phyloP scores from a whole-genome alignment of 2,329 filamentous ascomycete genomes.

The Drechslerella coelobrocha region DNA sequence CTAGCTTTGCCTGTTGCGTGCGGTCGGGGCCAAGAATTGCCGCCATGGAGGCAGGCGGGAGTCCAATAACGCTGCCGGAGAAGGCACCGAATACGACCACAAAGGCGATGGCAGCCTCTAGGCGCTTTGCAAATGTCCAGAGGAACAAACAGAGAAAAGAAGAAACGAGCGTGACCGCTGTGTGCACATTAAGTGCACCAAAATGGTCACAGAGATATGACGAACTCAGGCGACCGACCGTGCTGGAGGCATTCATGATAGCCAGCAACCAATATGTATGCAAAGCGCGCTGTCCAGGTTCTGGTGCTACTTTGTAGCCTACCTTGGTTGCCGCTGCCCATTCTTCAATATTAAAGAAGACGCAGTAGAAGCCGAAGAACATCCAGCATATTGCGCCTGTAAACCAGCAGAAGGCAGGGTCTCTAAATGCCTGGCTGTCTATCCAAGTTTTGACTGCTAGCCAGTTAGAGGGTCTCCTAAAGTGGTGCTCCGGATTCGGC shows the following conservation, averaged over 20 bases:
- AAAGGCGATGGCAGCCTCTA: constrained; percentile 26
- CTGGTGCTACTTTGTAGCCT: constrained; percentile 27
- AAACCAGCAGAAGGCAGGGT: constrained; percentile 42
- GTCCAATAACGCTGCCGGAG: constrained; percentile 44
- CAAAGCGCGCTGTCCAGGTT: constrained; percentile 26
- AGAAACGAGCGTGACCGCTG: constrained; percentile 27
- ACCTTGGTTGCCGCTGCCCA: constrained; percentile 33
- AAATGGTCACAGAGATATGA: constrained; percentile 46
- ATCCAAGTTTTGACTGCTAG: constrained; percentile 30
- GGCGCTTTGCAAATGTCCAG: constrained; percentile 36
- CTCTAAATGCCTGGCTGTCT: constrained; percentile 32
- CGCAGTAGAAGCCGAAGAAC: constrained; percentile 48
- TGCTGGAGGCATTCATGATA: constrained; percentile 47
- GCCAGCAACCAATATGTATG: constrained; percentile 38
- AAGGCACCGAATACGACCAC: constrained; percentile 45
- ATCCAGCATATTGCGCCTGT: constrained; percentile 39
- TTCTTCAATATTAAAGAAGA: constrained; percentile 47
- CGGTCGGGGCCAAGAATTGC: constrained; percentile 32
- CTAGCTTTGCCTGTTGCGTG: constrained; percentile 30
- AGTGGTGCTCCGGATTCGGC: constrained; percentile 40
- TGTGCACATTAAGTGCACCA: constrained; percentile 41
- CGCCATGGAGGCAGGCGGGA: constrained; percentile 42
- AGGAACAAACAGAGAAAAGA: constrained; percentile 42
- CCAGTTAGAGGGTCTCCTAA: constrained; percentile 29
- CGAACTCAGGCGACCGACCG: constrained; percentile 43